phyloP scores from a whole-genome alignment of 768 basidiomycete species.

The Tulasnella sp. region DNA sequence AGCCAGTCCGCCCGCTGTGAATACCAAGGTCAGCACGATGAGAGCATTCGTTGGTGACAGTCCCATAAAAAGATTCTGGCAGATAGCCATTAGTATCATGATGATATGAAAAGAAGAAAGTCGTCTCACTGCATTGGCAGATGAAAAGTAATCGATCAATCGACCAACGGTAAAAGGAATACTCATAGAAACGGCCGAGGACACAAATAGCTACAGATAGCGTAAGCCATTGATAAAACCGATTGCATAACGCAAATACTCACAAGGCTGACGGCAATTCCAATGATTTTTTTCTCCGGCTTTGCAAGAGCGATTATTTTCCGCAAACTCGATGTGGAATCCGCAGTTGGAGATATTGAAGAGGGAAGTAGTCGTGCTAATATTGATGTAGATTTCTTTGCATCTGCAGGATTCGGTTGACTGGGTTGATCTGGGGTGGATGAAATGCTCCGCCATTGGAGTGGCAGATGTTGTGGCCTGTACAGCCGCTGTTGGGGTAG shows the following conservation, averaged over 20 bases:
- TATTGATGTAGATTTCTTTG: too few species aligned
- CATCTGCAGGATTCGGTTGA: background rate
- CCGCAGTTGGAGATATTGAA: background rate
- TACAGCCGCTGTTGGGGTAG: too few species aligned
- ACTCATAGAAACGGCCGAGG: slow-evolving; percentile 81
- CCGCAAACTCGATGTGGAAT: slow-evolving; percentile 7
- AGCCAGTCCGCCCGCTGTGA: slow-evolving; percentile 75
- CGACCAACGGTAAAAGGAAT: slow-evolving; percentile 88
- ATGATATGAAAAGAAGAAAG: too few species aligned
- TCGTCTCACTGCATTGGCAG: slow-evolving; percentile 48
- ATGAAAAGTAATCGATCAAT: slow-evolving; percentile 86
- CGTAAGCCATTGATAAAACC: background rate
- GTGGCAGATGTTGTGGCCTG: too few species aligned
- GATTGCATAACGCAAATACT: background rate
- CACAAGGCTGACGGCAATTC: slow-evolving; percentile 2
- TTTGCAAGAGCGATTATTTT: slow-evolving; percentile 3
- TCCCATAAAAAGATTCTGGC: slow-evolving; percentile 63
- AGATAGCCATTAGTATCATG: background rate
- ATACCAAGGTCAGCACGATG: slow-evolving; percentile 52
- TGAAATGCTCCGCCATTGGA: background rate
- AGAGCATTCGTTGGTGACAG: slow-evolving; percentile 73
- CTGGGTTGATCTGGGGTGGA: background rate
- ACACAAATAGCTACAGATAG: slow-evolving; percentile 51
- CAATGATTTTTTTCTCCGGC: background rate
- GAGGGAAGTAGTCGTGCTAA: slow-evolving; percentile 4